Percentiles rank a stretch among this genome's conserved stretches.
Conservation (phyloP, 1,139 yeast species). For the Sugiyamaella pinicola region DNA sequence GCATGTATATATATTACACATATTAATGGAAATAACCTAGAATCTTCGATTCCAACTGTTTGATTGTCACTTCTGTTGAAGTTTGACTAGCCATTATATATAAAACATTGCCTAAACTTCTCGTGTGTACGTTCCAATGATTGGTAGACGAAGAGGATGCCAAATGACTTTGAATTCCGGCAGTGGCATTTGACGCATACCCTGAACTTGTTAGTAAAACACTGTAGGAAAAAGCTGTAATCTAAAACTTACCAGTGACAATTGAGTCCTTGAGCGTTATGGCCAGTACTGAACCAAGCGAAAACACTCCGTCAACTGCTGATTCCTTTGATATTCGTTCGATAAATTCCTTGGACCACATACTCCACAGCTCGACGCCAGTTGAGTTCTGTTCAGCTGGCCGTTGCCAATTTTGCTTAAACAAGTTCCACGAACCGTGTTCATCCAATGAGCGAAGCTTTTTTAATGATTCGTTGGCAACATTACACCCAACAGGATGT, state of each 20-base stretch:
- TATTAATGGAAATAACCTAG: constrained; percentile 9
- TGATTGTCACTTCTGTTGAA: constrained; percentile 19
- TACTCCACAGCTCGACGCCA: constrained; percentile 25
- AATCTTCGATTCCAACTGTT: constrained; percentile 18
- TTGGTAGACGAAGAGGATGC: constrained; percentile 4
- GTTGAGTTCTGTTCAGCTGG: neutral
- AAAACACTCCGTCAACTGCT: constrained; percentile 31
- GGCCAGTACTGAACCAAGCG: constrained; percentile 36
- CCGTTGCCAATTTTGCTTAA: constrained; percentile 26
- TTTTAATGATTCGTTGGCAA: constrained; percentile 34
- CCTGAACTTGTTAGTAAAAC: constrained; percentile 22
- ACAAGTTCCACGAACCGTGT: constrained; percentile 23
- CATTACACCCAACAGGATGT: constrained; percentile 40
- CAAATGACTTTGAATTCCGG: constrained; percentile 18
- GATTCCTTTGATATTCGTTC: constrained; percentile 26
- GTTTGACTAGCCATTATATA: constrained; percentile 31
- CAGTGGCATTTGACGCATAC: constrained; percentile 28
- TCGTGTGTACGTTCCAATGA: constrained; percentile 30
- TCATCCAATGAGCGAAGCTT: constrained; percentile 22
- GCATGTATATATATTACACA: neutral
- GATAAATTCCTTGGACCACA: constrained; percentile 32
- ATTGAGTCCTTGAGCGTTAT: constrained; percentile 30
- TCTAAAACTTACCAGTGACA: constrained; percentile 18
- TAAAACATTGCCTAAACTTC: constrained; percentile 33
- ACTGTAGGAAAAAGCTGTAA: no score